Conservation (phyloP, 768 basidiomycete species). For the Rickenella mellea region DNA sequence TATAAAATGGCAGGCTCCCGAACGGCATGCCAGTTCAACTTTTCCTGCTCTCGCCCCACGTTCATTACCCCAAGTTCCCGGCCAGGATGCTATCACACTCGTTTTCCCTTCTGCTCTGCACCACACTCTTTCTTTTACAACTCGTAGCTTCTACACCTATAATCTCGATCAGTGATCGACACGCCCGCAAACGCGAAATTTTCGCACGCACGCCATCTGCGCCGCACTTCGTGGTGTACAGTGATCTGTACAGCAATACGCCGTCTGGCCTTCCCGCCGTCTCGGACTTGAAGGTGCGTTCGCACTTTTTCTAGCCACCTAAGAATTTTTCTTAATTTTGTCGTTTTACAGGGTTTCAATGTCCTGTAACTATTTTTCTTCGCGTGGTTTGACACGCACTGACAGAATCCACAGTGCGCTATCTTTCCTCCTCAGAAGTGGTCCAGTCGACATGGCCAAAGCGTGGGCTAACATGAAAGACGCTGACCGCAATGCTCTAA, state of each 20-base stretch:
- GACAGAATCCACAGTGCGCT: constrained; percentile 1
- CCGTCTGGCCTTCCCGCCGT: constrained; percentile 37
- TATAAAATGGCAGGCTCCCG: too few species aligned
- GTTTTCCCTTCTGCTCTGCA: too few species aligned
- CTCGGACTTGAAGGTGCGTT: constrained; percentile 35
- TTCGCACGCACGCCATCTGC: constrained; percentile 31
- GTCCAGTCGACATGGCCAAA: constrained; percentile 4
- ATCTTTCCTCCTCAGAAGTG: constrained; percentile 4
- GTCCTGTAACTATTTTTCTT: neutral
- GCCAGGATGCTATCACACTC: too few species aligned
- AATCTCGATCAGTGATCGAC: constrained; percentile 14
- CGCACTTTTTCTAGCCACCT: constrained; percentile 52
- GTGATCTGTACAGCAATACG: constrained; percentile 32
- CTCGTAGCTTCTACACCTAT: neutral
- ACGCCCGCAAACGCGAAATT: constrained; percentile 22
- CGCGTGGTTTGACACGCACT: neutral
- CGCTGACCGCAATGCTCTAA: constrained; percentile 5
- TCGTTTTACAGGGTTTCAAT: neutral
- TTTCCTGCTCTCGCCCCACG: too few species aligned
- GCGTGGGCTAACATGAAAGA: constrained; percentile 4
- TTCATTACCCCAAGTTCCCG: too few species aligned
- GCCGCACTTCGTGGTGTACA: constrained; percentile 41
- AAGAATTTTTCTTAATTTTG: too few species aligned
- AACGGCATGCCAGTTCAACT: too few species aligned
- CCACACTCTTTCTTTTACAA: too few species aligned